Base-by-base conservation (phyloP, 2,329 filamentous ascomycete genomes). In the Epichloe uncinata region DNA sequence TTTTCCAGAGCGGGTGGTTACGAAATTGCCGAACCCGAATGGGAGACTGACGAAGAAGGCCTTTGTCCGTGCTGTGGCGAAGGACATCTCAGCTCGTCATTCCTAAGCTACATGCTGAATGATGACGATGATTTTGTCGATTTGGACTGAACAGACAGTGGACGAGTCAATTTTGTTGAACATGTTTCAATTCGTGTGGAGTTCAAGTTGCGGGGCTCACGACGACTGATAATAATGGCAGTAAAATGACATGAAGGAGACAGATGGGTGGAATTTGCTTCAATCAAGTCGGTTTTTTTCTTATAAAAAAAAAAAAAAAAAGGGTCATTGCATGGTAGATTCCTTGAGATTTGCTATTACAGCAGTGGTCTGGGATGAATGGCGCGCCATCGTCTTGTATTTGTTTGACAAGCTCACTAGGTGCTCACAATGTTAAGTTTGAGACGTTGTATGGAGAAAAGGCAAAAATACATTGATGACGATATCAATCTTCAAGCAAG, bases 1-100 rank as follows among this genome's bases (percentile, higher is more conserved):
- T 78, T 77, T 55, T 69, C 63, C 46, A 62, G 68, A 35, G 61
- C 55, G 45, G 67, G 59, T 33, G 69, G 69, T 26, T 67, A 69
- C 50, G 64, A 67, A 56, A 58, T 66, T 53, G 60, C 55, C 40
- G 59, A 64, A 22, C 26, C 54, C 12, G 65, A 66, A 9, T 63
- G 60, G 52, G 60, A 66, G 45, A 62, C 58, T 16, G 61, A 63
- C 42, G 66, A 68, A 12, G 64, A 68, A 47, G 63, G 61, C 26
- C 52, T 65, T 41, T 70, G 68, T 50, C 67, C 67, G 34, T 69
- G 66, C 55, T 70, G 68, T 47, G 68, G 68, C 50, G 66, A 69
- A 53, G 58, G 58, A 37, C 67, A 69, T 50, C 62, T 64, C 47
- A 59, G 60, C 48, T 60, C 64, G 43, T 63, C 65, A 46, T 63